Evolutionary conservation across 208 protist species (phyloP).

Genomic region (Trypanosomatidae sp.): DNA sequence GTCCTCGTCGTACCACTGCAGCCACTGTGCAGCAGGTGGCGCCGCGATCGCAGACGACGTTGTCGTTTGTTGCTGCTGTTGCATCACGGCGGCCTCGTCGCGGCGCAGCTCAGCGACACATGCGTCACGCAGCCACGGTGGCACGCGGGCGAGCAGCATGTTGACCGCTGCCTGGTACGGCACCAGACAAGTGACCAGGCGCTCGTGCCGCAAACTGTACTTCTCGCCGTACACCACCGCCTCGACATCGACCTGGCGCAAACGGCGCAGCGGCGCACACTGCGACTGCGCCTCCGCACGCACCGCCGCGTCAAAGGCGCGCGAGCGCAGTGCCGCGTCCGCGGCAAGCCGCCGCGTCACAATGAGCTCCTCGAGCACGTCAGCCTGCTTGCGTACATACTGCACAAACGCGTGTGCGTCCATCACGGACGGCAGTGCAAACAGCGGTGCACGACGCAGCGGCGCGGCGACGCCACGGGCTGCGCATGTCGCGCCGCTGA

Average conservation of each 20-base stretch:
- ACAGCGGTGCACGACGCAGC: slow-evolving; percentile 37
- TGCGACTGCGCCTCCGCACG: no score
- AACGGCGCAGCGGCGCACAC: slow-evolving; percentile 20
- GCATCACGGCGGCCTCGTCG: slow-evolving; percentile 20
- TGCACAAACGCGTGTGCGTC: slow-evolving; percentile 45
- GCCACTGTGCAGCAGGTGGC: slow-evolving; percentile 6
- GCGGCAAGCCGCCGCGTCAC: no score
- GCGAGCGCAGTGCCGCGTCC: no score
- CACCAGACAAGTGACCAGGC: slow-evolving; percentile 73
- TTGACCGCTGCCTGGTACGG: slow-evolving; percentile 74
- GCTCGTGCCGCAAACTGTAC: slow-evolving; percentile 41
- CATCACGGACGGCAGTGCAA: slow-evolving; percentile 63
- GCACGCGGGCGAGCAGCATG: slow-evolving; percentile 68
- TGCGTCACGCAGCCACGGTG: slow-evolving; percentile 17
- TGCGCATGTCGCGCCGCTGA: no score
- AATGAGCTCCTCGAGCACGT: no score
- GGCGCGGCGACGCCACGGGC: no score
- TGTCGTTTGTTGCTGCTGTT: not conserved
- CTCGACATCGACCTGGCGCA: slow-evolving; percentile 56
- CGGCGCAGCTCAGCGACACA: slow-evolving; percentile 33
- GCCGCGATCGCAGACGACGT: not conserved
- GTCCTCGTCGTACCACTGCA: slow-evolving; percentile 75
- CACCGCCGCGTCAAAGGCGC: no score
- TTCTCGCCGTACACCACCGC: slow-evolving; percentile 22
- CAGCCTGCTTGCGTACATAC: slow-evolving; percentile 11